A percentile compares a stretch with the other conserved stretches of the same genome.
These are phyloP conservation scores for Leucocoprinus birnbaumii DNA, from an alignment of 768 basidiomycete genomes.

Conservation along the genomic window DNA sequence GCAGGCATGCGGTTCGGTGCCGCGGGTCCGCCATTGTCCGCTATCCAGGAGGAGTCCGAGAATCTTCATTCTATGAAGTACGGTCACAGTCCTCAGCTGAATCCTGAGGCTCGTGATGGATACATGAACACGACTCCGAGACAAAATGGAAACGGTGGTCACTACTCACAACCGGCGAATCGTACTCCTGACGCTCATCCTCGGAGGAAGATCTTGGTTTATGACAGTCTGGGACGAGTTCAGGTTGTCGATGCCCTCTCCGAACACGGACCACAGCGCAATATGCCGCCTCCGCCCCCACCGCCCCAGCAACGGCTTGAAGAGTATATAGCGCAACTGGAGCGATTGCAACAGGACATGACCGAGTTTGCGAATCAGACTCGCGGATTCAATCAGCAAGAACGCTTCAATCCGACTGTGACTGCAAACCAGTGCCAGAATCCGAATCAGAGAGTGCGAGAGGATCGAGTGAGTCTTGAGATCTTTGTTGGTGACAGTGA, in stretches of 20 bases:
- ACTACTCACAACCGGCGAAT: background rate
- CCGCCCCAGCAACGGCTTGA: background rate
- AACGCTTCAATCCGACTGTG: background rate
- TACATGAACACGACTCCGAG: background rate
- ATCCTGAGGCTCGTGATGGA: background rate
- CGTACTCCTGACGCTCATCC: background rate
- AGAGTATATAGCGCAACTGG: background rate
- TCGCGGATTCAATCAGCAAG: background rate
- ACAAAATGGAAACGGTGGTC: background rate
- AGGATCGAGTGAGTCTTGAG: background rate
- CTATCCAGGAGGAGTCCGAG: background rate
- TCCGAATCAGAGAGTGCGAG: background rate
- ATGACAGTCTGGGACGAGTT: background rate
- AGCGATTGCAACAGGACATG: constrained; percentile 1
- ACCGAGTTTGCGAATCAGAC: background rate
- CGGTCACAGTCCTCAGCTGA: background rate
- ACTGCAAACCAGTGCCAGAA: background rate
- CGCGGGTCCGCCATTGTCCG: background rate
- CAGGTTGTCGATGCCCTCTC: background rate
- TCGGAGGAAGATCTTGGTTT: background rate
- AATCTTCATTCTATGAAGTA: background rate
- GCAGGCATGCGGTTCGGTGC: background rate
- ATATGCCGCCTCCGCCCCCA: background rate
- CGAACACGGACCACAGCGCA: background rate
- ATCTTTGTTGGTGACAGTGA: no score